Percentiles rank a stretch among this genome's conserved stretches.
Evolutionary conservation across 345 rosid species (phyloP).

Genomic region (Raphanus sativus): DNA sequence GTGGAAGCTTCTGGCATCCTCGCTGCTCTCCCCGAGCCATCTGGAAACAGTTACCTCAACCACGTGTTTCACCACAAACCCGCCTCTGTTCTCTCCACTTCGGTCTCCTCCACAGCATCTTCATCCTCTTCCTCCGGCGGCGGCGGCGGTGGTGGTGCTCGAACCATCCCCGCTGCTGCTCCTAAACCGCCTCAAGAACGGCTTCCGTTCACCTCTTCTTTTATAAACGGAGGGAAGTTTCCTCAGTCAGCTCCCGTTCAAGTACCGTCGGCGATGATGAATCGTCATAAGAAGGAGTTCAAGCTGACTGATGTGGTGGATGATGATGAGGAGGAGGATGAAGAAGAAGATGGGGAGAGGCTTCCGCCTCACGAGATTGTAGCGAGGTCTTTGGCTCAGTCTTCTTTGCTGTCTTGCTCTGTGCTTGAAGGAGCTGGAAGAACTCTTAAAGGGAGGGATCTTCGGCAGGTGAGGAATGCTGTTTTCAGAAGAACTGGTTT

Average conservation of each 20-base stretch:
- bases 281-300: constrained; percentile 45
- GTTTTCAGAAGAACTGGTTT: constrained; percentile 79
- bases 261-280: constrained; percentile 56
- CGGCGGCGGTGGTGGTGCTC: constrained; percentile 42
- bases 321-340: constrained; percentile 46
- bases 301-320: constrained; percentile 50
- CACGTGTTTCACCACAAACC: constrained; percentile 61
- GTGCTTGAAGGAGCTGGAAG: constrained; percentile 90
- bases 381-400: constrained; percentile 61
- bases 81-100: constrained; percentile 45
- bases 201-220: constrained; percentile 33
- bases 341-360: constrained; percentile 51
- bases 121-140: constrained; percentile 43
- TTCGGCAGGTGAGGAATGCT: constrained; percentile 79
- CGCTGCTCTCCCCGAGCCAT: constrained; percentile 64
- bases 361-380: constrained; percentile 90
- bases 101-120: constrained; percentile 46
- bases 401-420: constrained; percentile 60
- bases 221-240: constrained; percentile 38
- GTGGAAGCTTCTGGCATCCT: constrained; percentile 71
- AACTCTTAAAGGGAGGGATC: constrained; percentile 90
- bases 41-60: constrained; percentile 34
- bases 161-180: constrained; percentile 52
- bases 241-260: constrained; percentile 81
- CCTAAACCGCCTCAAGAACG: constrained; percentile 76